Evolutionary conservation across 1,284 basidiomycete species (phyloP).

Genomic region (Ganoderma sinense): DNA sequence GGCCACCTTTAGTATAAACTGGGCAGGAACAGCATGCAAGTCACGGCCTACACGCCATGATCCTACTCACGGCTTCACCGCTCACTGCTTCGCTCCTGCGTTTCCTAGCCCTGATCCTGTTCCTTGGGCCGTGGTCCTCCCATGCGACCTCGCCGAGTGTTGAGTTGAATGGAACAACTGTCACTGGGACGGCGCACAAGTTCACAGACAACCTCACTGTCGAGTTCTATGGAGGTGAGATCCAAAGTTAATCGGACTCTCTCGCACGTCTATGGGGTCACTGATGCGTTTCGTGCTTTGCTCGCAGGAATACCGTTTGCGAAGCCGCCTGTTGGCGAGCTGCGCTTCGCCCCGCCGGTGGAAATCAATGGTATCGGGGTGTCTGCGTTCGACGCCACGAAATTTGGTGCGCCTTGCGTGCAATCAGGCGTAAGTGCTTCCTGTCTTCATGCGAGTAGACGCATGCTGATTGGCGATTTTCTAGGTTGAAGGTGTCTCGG

Average conservation of each 20-base stretch:
- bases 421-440: constrained; percentile 22
- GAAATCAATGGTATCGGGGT: constrained; percentile 14
- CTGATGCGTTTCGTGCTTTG: not conserved
- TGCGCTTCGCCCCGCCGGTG: constrained; percentile 35
- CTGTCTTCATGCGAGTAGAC: not conserved
- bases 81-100: not conserved
- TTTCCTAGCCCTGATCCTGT: not conserved
- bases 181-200: not conserved
- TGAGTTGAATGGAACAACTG: not conserved
- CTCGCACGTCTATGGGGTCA: not conserved
- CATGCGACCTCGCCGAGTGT: not conserved
- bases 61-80: not conserved
- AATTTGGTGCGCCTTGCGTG: constrained; percentile 31
- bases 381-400: constrained; percentile 29
- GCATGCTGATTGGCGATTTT: not conserved
- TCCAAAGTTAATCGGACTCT: no score
- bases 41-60: not conserved
- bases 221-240: constrained; percentile 34
- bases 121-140: not conserved
- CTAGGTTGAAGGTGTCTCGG: constrained; percentile 26
- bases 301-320: constrained; percentile 44
- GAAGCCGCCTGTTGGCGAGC: constrained; percentile 33
- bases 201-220: not conserved
- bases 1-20: no score
- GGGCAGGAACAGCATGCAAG: no score